Percentiles rank a stretch among this genome's conserved stretches.
Evolutionary conservation across 2,329 filamentous ascomycete genomes (phyloP).

Genomic region (Magnaporthiopsis rhizophila): DNA sequence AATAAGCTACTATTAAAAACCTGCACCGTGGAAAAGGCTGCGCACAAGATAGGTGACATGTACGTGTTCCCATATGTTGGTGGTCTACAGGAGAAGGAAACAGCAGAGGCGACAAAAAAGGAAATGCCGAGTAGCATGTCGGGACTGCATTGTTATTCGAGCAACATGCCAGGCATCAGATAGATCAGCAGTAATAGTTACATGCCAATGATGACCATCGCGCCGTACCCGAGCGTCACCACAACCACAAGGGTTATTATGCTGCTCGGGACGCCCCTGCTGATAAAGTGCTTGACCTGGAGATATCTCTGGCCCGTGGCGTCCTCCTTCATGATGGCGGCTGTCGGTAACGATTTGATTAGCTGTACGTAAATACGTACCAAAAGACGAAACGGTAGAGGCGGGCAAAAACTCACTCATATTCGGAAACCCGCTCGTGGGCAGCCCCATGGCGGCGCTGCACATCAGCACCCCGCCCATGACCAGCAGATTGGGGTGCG

Average conservation of each 20-base stretch:
- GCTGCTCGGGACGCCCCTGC: conserved; percentile 81
- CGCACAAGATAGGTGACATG: no score
- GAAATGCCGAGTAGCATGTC: no score
- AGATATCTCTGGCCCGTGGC: conserved; percentile 87
- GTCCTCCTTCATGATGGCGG: conserved; percentile 99
- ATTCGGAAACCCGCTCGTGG: conserved; percentile 94
- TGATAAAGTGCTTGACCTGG: conserved; percentile 89
- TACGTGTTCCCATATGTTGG: no score
- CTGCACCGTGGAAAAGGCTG: no score
- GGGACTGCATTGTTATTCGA: no score
- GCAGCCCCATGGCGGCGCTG: conserved; percentile 92
- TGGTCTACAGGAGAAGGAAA: no score
- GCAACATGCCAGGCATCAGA: no score
- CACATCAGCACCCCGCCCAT: conserved; percentile 97
- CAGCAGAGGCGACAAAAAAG: no score
- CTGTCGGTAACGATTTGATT: conserved; percentile 31
- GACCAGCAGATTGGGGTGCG: conserved; percentile 88
- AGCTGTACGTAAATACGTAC: conserved; percentile 1
- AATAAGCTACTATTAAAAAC: no score
- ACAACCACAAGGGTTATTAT: conserved; percentile 75
- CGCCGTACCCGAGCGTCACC: conserved; percentile 79
- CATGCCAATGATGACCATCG: conserved; percentile 61
- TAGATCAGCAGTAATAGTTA: conserved; percentile 10
- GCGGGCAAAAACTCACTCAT: conserved; percentile 70
- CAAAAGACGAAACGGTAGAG: no score